Evolutionary conservation across 1,139 yeast species (phyloP).

Genomic region (Hanseniaspora gamundiae): DNA sequence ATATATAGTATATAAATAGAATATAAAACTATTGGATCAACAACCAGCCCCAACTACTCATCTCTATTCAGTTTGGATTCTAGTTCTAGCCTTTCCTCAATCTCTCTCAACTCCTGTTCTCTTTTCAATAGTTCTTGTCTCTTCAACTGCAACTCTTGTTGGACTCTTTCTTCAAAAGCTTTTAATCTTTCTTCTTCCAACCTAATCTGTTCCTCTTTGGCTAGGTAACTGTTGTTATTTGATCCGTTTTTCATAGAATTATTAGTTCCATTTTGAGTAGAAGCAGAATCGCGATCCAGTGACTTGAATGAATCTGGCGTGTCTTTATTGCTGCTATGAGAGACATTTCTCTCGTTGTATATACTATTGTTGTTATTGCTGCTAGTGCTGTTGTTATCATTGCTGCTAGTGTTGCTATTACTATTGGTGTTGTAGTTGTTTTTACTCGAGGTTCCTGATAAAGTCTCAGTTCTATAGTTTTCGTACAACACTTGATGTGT

Average conservation of each 20-base stretch:
- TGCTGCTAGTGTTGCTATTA: slow-evolving; percentile 8
- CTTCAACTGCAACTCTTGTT: slow-evolving; percentile 75
- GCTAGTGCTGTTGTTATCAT: slow-evolving; percentile 7
- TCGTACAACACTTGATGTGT: slow-evolving; percentile 90
- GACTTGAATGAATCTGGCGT: slow-evolving; percentile 5
- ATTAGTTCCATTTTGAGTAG: too few relatives aligned
- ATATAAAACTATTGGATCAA: neutral
- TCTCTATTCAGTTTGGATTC: slow-evolving; percentile 27
- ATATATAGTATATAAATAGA: too few relatives aligned
- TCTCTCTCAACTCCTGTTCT: slow-evolving; percentile 76
- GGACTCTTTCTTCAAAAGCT: slow-evolving; percentile 79
- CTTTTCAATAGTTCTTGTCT: slow-evolving; percentile 76
- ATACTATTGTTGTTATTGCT: slow-evolving; percentile 1
- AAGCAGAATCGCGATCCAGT: slow-evolving; percentile 9
- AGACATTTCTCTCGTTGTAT: slow-evolving; percentile 3
- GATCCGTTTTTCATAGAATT: neutral
- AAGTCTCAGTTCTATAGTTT: slow-evolving; percentile 81
- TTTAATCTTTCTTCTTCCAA: slow-evolving; percentile 68
- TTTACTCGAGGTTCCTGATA: slow-evolving; percentile 36
- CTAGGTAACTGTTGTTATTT: slow-evolving; percentile 36
- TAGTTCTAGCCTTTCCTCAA: slow-evolving; percentile 60
- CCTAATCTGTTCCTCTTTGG: slow-evolving; percentile 71
- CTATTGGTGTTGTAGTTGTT: slow-evolving; percentile 11
- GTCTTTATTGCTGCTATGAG: slow-evolving; percentile 12
- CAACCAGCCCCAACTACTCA: neutral